A percentile compares a stretch with the other conserved stretches of the same genome.
phyloP scores from a whole-genome alignment of 768 basidiomycete genomes.

The Podaxis pistillaris region DNA sequence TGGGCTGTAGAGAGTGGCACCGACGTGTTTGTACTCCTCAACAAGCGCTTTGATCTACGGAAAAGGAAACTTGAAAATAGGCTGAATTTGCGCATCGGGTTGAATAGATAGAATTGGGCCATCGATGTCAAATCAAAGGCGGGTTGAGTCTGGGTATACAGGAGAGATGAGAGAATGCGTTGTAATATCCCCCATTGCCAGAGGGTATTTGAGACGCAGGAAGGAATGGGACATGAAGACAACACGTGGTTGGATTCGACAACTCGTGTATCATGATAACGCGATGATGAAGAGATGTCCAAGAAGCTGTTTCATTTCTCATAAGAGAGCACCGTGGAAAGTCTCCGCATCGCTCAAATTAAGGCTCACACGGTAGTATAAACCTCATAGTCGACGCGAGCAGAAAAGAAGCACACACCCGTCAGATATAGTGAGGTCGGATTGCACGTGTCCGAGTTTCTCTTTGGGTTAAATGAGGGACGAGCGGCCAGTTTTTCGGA shows the following conservation, averaged over 20 bases:
- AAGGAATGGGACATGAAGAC: constrained; percentile 35
- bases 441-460: too few relatives aligned
- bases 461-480: too few relatives aligned
- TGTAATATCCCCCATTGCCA: constrained; percentile 12
- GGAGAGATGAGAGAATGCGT: constrained; percentile 15
- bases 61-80: constrained; percentile 29
- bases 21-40: not conserved
- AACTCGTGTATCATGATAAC: constrained; percentile 4
- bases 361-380: not conserved
- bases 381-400: not conserved
- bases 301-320: not conserved
- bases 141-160: constrained; percentile 17
- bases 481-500: too few relatives aligned
- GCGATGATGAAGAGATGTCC: constrained; percentile 1
- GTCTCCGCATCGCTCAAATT: not conserved
- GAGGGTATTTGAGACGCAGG: constrained; percentile 19
- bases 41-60: constrained; percentile 31
- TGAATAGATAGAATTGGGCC: constrained; percentile 37
- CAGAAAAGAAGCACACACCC: not conserved
- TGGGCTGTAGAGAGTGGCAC: constrained; percentile 1
- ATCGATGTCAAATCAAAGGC: constrained; percentile 24
- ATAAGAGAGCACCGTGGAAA: not conserved
- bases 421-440: not conserved
- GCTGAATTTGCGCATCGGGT: constrained; percentile 35
- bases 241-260: constrained; percentile 30